Evolutionary conservation across 768 basidiomycete genomes (phyloP).

Genomic region (Thelephora ganbajun): DNA sequence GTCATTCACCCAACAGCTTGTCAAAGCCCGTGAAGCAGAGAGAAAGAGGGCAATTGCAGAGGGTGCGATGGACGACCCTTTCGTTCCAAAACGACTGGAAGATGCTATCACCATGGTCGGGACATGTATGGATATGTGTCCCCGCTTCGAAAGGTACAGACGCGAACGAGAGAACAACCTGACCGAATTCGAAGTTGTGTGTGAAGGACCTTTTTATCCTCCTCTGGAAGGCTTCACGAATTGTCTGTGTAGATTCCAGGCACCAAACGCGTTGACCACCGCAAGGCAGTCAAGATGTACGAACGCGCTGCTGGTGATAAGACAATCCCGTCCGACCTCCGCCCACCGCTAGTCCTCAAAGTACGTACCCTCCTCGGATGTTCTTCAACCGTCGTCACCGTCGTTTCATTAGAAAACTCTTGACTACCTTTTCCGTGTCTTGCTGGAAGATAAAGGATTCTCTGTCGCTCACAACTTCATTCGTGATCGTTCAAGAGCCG

Average conservation of each 20-base stretch:
- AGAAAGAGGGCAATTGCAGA: slow-evolving; percentile 61
- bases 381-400: slow-evolving; percentile 1
- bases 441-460: slow-evolving; percentile 60
- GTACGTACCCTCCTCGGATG: slow-evolving; percentile 21
- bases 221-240: slow-evolving; percentile 17
- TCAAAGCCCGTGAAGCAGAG: slow-evolving; percentile 61
- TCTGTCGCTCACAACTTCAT: slow-evolving; percentile 68
- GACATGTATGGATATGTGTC: slow-evolving; percentile 90
- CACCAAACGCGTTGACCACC: slow-evolving; percentile 76
- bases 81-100: slow-evolving; percentile 64
- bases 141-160: slow-evolving; percentile 83
- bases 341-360: slow-evolving; percentile 75
- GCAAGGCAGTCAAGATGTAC: slow-evolving; percentile 86
- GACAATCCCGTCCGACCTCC: slow-evolving; percentile 79
- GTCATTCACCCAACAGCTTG: slow-evolving; percentile 24
- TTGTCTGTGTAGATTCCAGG: slow-evolving; percentile 48
- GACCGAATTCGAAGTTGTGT: slow-evolving; percentile 73
- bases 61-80: slow-evolving; percentile 82
- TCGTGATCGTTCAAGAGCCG: slow-evolving; percentile 80
- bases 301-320: slow-evolving; percentile 92
- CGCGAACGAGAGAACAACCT: slow-evolving; percentile 84
- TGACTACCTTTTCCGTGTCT: slow-evolving; percentile 82
- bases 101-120: slow-evolving; percentile 90
- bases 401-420: slow-evolving; percentile 48
- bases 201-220: slow-evolving; percentile 16